Base-by-base conservation (phyloP, 108 stramenopile genomes). In the Parietichytrium sp. region DNA sequence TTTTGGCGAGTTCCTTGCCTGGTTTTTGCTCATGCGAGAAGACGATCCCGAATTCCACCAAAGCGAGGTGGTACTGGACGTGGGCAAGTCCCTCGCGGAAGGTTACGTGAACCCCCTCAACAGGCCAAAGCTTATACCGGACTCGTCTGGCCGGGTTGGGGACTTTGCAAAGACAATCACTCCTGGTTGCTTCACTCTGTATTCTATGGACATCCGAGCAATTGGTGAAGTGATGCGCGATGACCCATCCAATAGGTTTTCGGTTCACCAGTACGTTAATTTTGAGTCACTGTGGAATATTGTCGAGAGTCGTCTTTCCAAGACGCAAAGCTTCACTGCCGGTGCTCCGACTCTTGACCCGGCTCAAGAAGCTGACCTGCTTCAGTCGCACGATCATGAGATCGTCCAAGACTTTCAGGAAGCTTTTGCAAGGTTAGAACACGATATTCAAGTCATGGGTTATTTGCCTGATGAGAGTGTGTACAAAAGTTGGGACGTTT, bases 1-100 rank as follows among this genome's bases (percentile, higher is more conserved):
- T 23, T 45, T 72, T 72, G 61, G 61, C 0, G 61, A 72, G 20
- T 72, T 72, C 61, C 45, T 72, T 45, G 33, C 38, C 8, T 72
- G 61, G 61, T 42, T 72, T 6, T 15, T 45, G 61, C 61, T 72
- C 2, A 72, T 72, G 61, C 61, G 61, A 33, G 25, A 72, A 1
- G 61, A 72, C 13, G 33, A 72, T 20, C 18, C 61, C 33, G 10
- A 45, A 42, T 72, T 45, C 61, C 45, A 72, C 42, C 29, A 20
- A n/a, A 38, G 45, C 3, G 6, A 6, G 6, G 13, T 15, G 10
- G 61, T 72, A 25, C 7, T 27, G 20, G 42, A 72, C 23, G 61
- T 72, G 6, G 45, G 36, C 23, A 10, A 7, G 10, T 33, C 61
- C 33, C 45, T 72, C 33, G 10, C 15, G 8, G 38, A 20, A 10